A percentile compares a stretch with the other conserved stretches of the same genome.
Conservation (phyloP, 768 basidiomycete species). For the Calocybe cyanea region DNA sequence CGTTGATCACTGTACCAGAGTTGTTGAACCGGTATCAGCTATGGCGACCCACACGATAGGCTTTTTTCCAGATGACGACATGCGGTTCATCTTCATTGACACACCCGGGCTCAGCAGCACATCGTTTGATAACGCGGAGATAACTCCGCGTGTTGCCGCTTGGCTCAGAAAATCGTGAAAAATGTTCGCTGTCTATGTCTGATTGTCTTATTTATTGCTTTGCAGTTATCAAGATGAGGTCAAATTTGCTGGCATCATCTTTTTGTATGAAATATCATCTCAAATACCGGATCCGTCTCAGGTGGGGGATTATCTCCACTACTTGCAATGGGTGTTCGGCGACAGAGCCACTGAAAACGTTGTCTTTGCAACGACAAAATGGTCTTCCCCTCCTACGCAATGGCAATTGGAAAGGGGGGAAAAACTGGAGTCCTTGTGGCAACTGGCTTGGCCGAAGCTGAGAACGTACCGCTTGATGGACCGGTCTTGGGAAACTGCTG, state of each 20-base stretch:
- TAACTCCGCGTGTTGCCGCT: conserved; percentile 5
- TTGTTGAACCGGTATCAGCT: conserved; percentile 3
- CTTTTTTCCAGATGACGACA: conserved; percentile 7
- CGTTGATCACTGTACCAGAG: conserved; percentile 10
- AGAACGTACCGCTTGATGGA: too few species aligned
- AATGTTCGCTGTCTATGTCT: too few species aligned
- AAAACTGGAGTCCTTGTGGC: conserved; percentile 7
- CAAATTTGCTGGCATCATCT: conserved; percentile 15
- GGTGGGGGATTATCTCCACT: conserved; percentile 9
- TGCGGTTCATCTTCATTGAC: conserved; percentile 12
- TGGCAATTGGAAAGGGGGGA: conserved; percentile 5
- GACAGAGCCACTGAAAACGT: conserved; percentile 10
- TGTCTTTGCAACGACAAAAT: conserved; percentile 14
- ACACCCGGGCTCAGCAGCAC: conserved; percentile 13
- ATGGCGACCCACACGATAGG: too few species aligned
- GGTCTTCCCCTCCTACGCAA: conserved; percentile 7
- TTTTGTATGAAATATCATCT: conserved; percentile 13
- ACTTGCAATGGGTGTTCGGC: conserved; percentile 11
- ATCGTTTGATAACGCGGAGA: conserved; percentile 4
- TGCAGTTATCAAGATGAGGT: conserved; percentile 6
- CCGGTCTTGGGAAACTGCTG: conserved; percentile 11
- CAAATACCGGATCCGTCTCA: conserved; percentile 7
- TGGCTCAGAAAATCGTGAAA: conserved; percentile 12
- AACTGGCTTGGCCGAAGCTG: conserved; percentile 7
- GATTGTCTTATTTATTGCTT: not conserved